Conservation (phyloP, 306 rosid species). For the Acacia acuminata region DNA sequence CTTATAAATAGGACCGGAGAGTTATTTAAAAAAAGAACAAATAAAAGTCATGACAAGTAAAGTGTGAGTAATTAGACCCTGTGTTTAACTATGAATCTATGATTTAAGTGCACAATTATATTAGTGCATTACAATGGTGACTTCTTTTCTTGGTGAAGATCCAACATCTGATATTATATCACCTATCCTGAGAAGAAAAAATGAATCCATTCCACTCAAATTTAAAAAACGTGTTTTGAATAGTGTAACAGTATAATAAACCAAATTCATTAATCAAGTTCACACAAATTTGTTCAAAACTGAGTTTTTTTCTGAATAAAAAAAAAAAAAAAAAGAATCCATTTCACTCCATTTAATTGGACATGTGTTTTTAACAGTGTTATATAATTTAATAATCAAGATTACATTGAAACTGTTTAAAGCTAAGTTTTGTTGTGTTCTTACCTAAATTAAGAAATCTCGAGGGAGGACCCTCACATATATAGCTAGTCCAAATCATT, state of each 20-base stretch:
- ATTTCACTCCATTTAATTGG: background rate
- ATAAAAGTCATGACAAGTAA: no score
- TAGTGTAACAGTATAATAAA: background rate
- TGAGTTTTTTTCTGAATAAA: background rate
- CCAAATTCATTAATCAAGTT: background rate
- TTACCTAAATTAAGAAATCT: background rate
- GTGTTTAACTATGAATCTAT: no score
- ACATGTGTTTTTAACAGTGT: background rate
- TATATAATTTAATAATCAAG: background rate
- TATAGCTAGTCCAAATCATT: conserved; percentile 74
- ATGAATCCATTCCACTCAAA: background rate
- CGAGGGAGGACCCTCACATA: background rate
- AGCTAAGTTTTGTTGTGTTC: background rate
- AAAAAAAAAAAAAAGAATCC: background rate
- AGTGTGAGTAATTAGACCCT: no score
- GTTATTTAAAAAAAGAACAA: no score
- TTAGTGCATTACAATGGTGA: no score
- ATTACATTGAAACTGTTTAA: background rate
- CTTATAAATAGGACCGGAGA: no score
- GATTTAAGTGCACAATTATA: no score
- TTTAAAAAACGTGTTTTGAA: background rate
- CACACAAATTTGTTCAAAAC: background rate
- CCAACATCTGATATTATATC: background rate
- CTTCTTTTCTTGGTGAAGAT: background rate
- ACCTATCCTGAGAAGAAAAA: no score